Conservation (phyloP, 192 early-diverging fungal genomes). For the Backusella luteola region DNA sequence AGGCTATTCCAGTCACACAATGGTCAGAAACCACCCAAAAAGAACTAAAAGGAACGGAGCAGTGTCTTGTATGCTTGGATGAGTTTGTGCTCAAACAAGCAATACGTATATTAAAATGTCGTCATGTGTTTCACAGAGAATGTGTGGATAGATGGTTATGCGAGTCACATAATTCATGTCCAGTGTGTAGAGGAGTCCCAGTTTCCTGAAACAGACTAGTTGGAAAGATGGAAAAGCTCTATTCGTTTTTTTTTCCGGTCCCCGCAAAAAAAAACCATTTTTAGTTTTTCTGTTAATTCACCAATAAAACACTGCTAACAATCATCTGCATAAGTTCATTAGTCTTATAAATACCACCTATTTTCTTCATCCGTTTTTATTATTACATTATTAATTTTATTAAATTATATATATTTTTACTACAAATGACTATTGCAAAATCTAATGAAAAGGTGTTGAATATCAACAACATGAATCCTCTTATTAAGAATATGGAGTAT, state of each 20-base stretch:
- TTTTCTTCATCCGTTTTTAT: neutral
- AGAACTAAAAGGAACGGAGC: constrained; percentile 21
- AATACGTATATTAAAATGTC: constrained; percentile 48
- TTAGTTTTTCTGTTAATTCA: neutral
- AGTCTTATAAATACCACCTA: neutral
- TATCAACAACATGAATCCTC: constrained; percentile 67
- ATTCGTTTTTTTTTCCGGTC: neutral
- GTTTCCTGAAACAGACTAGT: constrained; percentile 25
- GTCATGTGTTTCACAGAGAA: constrained; percentile 51
- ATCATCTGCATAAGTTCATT: neutral
- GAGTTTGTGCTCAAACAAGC: constrained; percentile 49
- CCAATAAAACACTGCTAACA: neutral
- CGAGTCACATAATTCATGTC: constrained; percentile 49
- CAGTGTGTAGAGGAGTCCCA: constrained; percentile 53
- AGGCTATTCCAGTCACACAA: constrained; percentile 4
- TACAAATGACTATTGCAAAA: neutral
- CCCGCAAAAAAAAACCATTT: neutral
- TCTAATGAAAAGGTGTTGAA: constrained; percentile 22
- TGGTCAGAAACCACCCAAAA: constrained; percentile 18
- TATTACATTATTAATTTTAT: neutral
- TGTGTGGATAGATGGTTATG: constrained; percentile 57
- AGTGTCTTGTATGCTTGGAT: constrained; percentile 51
- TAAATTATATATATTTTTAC: neutral
- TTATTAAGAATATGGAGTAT: constrained; percentile 82
- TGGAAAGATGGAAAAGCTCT: neutral